Evolutionary conservation across 306 rosid species (phyloP), one percentile per base, ranked within the genome.

Genomic region (Rosa multiflora): DNA sequence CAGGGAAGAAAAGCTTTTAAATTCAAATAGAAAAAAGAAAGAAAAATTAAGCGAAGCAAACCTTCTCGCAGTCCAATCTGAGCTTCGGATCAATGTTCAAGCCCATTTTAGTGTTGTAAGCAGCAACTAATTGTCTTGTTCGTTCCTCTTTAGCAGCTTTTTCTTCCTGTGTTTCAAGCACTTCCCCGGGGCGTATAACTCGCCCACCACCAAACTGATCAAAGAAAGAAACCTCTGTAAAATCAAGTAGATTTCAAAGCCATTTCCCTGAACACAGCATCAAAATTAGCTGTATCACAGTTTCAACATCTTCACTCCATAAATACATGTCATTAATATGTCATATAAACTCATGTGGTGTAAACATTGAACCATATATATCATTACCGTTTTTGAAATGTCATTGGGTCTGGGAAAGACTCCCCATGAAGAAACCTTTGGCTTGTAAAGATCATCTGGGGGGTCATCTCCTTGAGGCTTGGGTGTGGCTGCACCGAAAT

Each of bases 361-460:
- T 32, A 32, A 32, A 32, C 37, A 32, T 32, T 32, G 37, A 32
- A 32, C 37, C 2, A 29, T 29, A 29, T 29, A 29, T 29, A 29
- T 29, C 32, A 32, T 32, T 88, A 94, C 98, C 83, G 93, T 88
- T 84, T 88, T 92, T 6, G 98, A 94, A 80, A 94, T 94, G 79
- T 94, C 84, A 85, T 77, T 75, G 4, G 98, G 98, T 78, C 98
- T 89, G 52, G 98, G 98, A 89, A 94, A 94, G 80, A 89, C 94
- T 78, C 97, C 97, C 98, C 98, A 92, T 4, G 97, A 85, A 67
- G 98, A 90, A 82, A 92, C 97, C 86, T 87, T 91, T 39, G 97
- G 97, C 90, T 92, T 89, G 90, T 94, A 92, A 39, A 88, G 48
- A 55, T 88, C 88, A 42, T 43, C 46, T 1, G 46, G 8, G 21